phyloP scores from a whole-genome alignment of 805 yeast species.

The Zygosaccharomyces bisporus region DNA sequence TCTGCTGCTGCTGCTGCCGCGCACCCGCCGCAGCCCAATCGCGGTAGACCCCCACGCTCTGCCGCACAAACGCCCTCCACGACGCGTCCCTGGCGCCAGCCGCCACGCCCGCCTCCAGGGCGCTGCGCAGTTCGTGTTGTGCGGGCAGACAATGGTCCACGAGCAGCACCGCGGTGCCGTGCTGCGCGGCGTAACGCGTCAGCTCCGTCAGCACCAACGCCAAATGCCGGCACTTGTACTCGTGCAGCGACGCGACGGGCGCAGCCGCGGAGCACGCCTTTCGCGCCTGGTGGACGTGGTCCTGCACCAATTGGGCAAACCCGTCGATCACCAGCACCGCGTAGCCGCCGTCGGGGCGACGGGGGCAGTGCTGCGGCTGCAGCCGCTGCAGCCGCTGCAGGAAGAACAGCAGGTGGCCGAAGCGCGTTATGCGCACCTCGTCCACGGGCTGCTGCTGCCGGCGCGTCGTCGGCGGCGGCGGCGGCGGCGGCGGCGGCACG shows the following conservation, averaged over 20 bases:
- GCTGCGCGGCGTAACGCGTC: constrained; percentile 28
- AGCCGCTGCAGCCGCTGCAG: constrained; percentile 19
- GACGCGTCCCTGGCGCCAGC: constrained; percentile 29
- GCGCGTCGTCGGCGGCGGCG: background rate
- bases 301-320: constrained; percentile 29
- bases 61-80: constrained; percentile 32
- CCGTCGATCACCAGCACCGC: constrained; percentile 32
- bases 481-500: constrained; percentile 8
- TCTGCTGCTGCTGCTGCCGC: too few species aligned
- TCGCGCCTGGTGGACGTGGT: constrained; percentile 20
- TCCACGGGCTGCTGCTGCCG: background rate
- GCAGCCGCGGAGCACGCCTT: constrained; percentile 8
- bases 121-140: constrained; percentile 22
- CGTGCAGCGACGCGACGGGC: constrained; percentile 23
- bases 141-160: constrained; percentile 24
- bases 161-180: constrained; percentile 24
- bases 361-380: too few species aligned
- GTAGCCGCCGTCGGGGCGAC: constrained; percentile 13
- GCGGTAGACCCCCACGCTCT: constrained; percentile 31
- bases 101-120: constrained; percentile 30
- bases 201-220: constrained; percentile 26
- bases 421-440: constrained; percentile 20
- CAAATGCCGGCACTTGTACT: constrained; percentile 28
- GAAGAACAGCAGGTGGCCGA: constrained; percentile 27
- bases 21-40: constrained; percentile 21